These are phyloP conservation scores for Starmerella sirachaensis DNA, from an alignment of 805 yeast species.

Conservation along the genomic window DNA sequence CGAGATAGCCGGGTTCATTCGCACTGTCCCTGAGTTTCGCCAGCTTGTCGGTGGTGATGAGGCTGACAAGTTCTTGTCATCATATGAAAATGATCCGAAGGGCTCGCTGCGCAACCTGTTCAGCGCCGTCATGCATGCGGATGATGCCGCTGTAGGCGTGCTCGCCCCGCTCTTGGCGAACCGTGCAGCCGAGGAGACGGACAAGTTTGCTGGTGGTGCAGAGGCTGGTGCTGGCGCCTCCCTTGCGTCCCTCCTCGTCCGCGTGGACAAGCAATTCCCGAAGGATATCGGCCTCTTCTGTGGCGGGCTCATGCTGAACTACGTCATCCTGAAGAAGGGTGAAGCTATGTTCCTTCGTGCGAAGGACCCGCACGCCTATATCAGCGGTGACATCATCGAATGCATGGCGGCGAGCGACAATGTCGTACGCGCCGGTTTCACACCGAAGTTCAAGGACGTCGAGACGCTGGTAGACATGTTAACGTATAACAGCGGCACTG, in stretches of 20 bases:
- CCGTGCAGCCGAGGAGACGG: slow-evolving; percentile 42
- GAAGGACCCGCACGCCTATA: slow-evolving; percentile 96
- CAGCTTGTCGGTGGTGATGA: slow-evolving; percentile 56
- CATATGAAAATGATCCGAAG: slow-evolving; percentile 40
- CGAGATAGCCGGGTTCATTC: slow-evolving; percentile 57
- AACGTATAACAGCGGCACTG: slow-evolving; percentile 79
- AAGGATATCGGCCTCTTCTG: slow-evolving; percentile 90
- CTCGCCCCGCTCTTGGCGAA: slow-evolving; percentile 54
- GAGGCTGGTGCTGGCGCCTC: slow-evolving; percentile 31
- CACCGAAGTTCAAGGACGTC: slow-evolving; percentile 98
- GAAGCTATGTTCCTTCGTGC: slow-evolving; percentile 96
- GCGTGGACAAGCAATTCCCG: slow-evolving; percentile 82
- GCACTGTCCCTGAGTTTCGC: slow-evolving; percentile 63
- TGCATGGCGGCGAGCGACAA: slow-evolving; percentile 99
- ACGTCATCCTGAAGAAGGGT: slow-evolving; percentile 68
- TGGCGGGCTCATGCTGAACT: slow-evolving; percentile 86
- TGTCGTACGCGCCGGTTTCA: slow-evolving; percentile 96
- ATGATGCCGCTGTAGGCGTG: slow-evolving; percentile 44
- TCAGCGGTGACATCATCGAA: slow-evolving; percentile 93
- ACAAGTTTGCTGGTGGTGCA: slow-evolving; percentile 23
- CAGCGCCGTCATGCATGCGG: slow-evolving; percentile 70
- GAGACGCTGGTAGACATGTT: slow-evolving; percentile 77
- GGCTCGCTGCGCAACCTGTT: slow-evolving; percentile 62
- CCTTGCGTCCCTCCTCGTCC: slow-evolving; percentile 60
- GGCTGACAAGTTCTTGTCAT: slow-evolving; percentile 38